phyloP scores from a whole-genome alignment of 495 filamentous ascomycete species.

The Podospora conica region DNA sequence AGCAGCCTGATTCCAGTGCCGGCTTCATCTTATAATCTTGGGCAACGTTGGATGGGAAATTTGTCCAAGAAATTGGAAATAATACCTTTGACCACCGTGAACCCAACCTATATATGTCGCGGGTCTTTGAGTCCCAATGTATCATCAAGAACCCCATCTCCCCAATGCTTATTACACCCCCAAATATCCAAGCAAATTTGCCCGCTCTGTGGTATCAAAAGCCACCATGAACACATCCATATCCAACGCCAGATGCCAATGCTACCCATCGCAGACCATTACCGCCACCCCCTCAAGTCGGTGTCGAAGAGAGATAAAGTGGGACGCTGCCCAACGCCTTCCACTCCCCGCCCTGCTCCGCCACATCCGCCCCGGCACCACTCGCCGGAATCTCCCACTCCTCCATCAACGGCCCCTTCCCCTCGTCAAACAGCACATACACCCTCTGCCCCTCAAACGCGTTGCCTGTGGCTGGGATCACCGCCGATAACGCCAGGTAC shows the following conservation, averaged over 20 bases:
- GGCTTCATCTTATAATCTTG: background rate
- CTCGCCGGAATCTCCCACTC: slow-evolving; percentile 1
- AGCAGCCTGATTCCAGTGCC: background rate
- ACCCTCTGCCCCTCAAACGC: background rate
- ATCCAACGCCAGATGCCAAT: no score
- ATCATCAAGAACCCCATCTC: background rate
- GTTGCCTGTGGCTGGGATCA: background rate
- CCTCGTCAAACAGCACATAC: background rate
- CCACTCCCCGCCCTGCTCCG: background rate
- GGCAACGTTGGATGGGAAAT: background rate
- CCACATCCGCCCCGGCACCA: background rate
- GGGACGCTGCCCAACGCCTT: background rate
- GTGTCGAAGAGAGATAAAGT: background rate
- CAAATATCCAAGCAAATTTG: background rate
- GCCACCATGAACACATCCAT: background rate
- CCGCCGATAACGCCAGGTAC: background rate
- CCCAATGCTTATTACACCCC: background rate
- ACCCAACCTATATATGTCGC: background rate
- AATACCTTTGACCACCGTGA: no score
- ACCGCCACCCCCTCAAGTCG: background rate
- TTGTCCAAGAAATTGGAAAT: no score
- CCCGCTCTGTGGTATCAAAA: background rate
- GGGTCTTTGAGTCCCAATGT: no score
- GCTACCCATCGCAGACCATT: background rate
- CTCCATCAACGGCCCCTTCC: background rate